These are phyloP conservation scores for Orobanche coerulescens DNA, from an alignment of 257 asterid species.

Conservation along the genomic window DNA sequence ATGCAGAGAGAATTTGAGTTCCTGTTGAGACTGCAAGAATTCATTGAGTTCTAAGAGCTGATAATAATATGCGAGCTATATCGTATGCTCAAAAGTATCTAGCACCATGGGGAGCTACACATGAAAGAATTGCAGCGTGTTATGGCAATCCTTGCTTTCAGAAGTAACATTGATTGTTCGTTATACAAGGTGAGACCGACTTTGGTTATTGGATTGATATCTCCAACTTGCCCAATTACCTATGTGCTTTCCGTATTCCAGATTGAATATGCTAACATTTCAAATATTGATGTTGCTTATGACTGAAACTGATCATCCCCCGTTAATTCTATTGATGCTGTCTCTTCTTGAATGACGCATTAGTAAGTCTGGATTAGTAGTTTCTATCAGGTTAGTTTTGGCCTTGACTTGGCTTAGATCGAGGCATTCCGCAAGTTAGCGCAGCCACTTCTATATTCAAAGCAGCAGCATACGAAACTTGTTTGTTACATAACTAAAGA, in stretches of 20 bases:
- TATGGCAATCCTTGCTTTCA: constrained; percentile 86
- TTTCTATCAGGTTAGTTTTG: no score
- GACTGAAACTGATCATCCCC: no score
- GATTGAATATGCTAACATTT: no score
- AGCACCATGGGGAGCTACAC: constrained; percentile 90
- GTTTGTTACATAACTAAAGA: constrained; percentile 87
- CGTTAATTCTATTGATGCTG: no score
- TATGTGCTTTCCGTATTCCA: no score
- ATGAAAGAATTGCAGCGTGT: constrained; percentile 97
- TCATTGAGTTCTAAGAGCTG: constrained; percentile 85
- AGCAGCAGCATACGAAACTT: constrained; percentile 96
- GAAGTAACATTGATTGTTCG: constrained; percentile 72
- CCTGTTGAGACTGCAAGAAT: constrained; percentile 92
- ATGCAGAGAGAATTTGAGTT: constrained; percentile 97
- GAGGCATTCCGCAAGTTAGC: constrained; percentile 93
- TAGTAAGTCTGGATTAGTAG: no score
- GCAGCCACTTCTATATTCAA: constrained; percentile 75
- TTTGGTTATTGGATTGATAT: no score
- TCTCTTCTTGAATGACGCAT: no score
- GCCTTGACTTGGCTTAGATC: constrained; percentile 65
- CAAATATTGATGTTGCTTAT: no score
- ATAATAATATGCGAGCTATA: constrained; percentile 65
- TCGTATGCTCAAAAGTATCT: constrained; percentile 80
- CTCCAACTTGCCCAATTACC: no score
- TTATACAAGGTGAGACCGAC: constrained; percentile 60